Evolutionary conservation across 108 stramenopile species (phyloP).

Genomic region (Chaetoceros tenuissimus): DNA sequence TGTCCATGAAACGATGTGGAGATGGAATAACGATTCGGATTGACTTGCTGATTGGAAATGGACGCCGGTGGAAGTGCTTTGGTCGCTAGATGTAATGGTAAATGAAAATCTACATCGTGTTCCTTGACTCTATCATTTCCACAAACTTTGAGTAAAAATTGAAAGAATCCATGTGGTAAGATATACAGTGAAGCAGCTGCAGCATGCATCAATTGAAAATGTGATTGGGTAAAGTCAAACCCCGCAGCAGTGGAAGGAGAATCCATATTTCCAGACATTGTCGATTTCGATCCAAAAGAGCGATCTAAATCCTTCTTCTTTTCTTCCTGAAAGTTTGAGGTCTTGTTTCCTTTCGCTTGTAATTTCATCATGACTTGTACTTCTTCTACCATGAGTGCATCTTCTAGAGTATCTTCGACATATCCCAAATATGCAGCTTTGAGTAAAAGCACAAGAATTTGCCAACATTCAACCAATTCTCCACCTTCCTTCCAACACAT

Average conservation of each 20-base stretch:
- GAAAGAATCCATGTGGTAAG: slow-evolving; percentile 29
- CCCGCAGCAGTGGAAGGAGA: too few relatives aligned
- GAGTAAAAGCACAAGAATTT: slow-evolving; percentile 24
- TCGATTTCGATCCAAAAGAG: too few relatives aligned
- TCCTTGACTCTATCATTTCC: slow-evolving; percentile 1
- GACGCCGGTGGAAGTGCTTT: too few relatives aligned
- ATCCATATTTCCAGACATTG: too few relatives aligned
- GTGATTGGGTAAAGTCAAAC: slow-evolving; percentile 1
- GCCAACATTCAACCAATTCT: slow-evolving; percentile 41
- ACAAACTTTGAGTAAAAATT: slow-evolving; percentile 30
- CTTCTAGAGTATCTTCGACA: slow-evolving; percentile 9
- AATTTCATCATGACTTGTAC: neutral
- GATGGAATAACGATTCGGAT: too few relatives aligned
- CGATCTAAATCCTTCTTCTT: too few relatives aligned
- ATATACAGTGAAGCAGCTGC: slow-evolving; percentile 28
- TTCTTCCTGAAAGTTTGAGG: slow-evolving; percentile 17
- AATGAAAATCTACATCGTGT: slow-evolving; percentile 2
- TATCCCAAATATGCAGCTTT: slow-evolving; percentile 33
- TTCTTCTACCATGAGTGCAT: neutral
- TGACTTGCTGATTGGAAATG: too few relatives aligned
- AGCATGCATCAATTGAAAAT: slow-evolving; percentile 36
- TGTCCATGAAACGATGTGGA: too few relatives aligned
- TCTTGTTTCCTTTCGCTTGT: slow-evolving; percentile 8
- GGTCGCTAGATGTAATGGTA: slow-evolving; percentile 6
- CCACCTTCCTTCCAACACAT: slow-evolving; percentile 21